Evolutionary conservation across 768 basidiomycete species (phyloP), one percentile per base, ranked within the genome.

Genomic region (Leccinellum rugosiceps): DNA sequence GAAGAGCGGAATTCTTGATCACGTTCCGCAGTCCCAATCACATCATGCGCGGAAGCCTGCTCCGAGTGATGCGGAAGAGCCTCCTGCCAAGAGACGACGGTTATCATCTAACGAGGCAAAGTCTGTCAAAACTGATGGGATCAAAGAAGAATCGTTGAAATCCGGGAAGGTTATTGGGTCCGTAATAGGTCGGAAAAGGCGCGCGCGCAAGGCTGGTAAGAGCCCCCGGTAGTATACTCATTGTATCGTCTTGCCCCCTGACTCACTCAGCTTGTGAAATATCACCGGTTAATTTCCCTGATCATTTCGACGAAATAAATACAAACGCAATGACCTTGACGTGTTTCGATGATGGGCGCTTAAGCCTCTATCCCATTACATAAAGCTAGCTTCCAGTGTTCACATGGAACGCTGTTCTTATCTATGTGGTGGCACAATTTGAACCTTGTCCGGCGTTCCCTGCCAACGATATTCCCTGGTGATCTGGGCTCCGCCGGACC

Each of bases 151-250:
- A 30, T 46, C 63, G 4, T 46, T 45, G 9, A 74, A 66, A 49
- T 52, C 70, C 1, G 77, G 76, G 25, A 76, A 80, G 35, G 75
- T 76, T 2, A 63, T 92, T 35, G 90, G 91, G 6, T 79, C 84
- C 7, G 62, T 93, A 32, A 94, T 94, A 62, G 90, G 92, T 14
- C 78, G 89, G 65, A 94, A 93, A 75, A 79, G 92, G 53, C 88
- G 86, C 66, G 80, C 87, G 70, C 76, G 86, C 47, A 88, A 81
- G 70, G 70, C 63, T 32, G 59, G 58, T 34, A 71, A 65, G 50
- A 59, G 46, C 13, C 49, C 61, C 28, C 52, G 59, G 52, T 68
- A 68, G 59, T 50, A n/a, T 54, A 43, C 32, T 15, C 0, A 19
- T 3, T 4, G 8, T 38, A 41, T 53, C 15, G 25, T 19, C n/a